Evolutionary conservation across 2,329 filamentous ascomycete species (phyloP), one percentile per base, ranked within the genome.

Genomic region (Claviceps spartinae): DNA sequence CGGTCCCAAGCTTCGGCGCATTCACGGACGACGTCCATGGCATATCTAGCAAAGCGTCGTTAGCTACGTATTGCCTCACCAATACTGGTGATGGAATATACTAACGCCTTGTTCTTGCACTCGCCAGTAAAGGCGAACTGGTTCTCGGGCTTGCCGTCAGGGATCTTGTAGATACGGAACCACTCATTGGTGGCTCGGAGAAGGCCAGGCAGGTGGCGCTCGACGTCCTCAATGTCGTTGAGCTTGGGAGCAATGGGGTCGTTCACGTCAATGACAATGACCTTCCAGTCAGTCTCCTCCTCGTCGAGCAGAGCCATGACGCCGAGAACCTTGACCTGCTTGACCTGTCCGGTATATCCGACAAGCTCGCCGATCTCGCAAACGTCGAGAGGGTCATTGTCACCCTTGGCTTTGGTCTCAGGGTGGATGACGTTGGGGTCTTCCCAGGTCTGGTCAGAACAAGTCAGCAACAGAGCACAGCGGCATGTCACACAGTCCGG

Each of bases 91-190:
- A 13, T 26, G 13, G 7, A 3, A 22, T 43, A 24, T 16, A 20
- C 11, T 59, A 62, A 89, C 86, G 86, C 88, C 83, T 90, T 95
- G 85, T 98, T 98, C 86, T 98, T 98, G 87, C 91, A 97, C 80
- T 98, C 93, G 77, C 93, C 93, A 55, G 90, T 96, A 79, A 98
- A 98, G 65, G 93, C 93, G 68, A 98, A 98, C 78, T 97, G 93
- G 83, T 98, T 98, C 86, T 98, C 93, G 65, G 91, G 90, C 89
- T 98, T 98, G 79, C 93, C 93, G 69, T 98, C 93, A 68, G 93
- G 93, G 74, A 98, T 98, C 82, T 98, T 98, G 86, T 98, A 98
- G 82, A 98, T 98, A 72, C 93, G 89, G 89, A 98, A 98, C 93
- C 93, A 98, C 79, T 98, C 93, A 69, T 98, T 98, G 69, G 91